These are phyloP conservation scores for Cladosporium colombiae DNA, from an alignment of 2,329 filamentous ascomycete species.

Conservation along the genomic window DNA sequence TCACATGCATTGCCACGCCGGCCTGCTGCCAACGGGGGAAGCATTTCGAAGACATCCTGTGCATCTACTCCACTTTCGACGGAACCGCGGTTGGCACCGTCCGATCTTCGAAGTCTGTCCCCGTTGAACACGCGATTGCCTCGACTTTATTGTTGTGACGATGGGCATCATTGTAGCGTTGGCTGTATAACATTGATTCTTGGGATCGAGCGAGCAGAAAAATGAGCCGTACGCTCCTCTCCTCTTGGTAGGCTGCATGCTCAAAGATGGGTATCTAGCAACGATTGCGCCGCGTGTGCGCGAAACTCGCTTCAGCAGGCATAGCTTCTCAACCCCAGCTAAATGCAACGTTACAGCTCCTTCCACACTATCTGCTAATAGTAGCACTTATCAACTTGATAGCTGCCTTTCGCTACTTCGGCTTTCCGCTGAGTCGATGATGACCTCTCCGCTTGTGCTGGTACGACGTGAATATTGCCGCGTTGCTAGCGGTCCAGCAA, in stretches of 20 bases:
- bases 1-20: slow-evolving; percentile 3
- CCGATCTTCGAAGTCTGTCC: slow-evolving; percentile 1
- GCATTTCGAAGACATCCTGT: background rate
- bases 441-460: too few species aligned
- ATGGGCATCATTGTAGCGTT: background rate
- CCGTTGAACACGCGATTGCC: background rate
- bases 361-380: background rate
- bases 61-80: background rate
- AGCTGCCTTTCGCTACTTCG: background rate
- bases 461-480: too few species aligned
- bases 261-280: too few species aligned
- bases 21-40: slow-evolving; percentile 1
- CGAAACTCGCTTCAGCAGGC: background rate
- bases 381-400: background rate
- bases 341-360: background rate
- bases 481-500: background rate
- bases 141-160: background rate
- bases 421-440: too few species aligned
- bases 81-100: slow-evolving; percentile 6
- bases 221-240: background rate
- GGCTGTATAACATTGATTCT: background rate
- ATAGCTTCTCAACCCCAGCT: background rate
- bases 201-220: background rate
- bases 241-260: background rate
- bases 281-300: background rate